Evolutionary conservation across 2,329 filamentous ascomycete genomes (phyloP), one percentile per base, ranked within the genome.

Genomic region (Monilinia vaccinii-corymbosi): DNA sequence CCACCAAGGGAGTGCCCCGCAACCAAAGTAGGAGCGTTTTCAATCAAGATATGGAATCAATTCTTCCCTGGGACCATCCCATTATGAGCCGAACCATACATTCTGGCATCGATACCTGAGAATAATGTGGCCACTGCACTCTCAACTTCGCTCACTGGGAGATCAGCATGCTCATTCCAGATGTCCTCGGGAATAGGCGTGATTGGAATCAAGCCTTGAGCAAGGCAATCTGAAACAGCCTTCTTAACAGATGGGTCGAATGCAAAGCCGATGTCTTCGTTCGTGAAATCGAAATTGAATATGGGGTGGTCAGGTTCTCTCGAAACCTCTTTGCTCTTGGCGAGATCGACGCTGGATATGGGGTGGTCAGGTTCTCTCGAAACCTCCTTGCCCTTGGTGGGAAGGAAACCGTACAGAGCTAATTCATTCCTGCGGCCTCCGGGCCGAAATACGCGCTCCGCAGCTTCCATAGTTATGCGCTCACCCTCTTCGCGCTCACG

Each of bases 1-100:
- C 38, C 56, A 51, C 28, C 56, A 51, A 58, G 56, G 47, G 49
- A 52, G 56, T 34, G 36, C 38, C 56, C 31, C 56, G 38, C 46
- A 58, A 32, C 56, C 56, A 58, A 25, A 58, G 56, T 58, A 58
- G 56, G 56, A 34, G 56, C 31, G 56, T 58, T 58, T 58, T 58
- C 47, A 45, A 50, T 44, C 14, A 44, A 21, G 31, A 18, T 31
- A 10, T 32, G 18, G 16, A 4, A 23, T 32, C 21, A 14, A 14
- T 25, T 13, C 21, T 45, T 45, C 21, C 13, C 38, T 53, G 50
- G 38, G 13, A 42, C 23, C 13, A 42, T 44, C 21, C 50, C 50
- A 31, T 53, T 42, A 16, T 53, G 50, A 25, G 40, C 28, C 6
- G 50, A 42, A 10, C 50, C 50, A 44, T 21, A 32, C 11, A 53